Evolutionary conservation across 345 rosid species (phyloP).

Genomic region (Eucalyptus urophylla): DNA sequence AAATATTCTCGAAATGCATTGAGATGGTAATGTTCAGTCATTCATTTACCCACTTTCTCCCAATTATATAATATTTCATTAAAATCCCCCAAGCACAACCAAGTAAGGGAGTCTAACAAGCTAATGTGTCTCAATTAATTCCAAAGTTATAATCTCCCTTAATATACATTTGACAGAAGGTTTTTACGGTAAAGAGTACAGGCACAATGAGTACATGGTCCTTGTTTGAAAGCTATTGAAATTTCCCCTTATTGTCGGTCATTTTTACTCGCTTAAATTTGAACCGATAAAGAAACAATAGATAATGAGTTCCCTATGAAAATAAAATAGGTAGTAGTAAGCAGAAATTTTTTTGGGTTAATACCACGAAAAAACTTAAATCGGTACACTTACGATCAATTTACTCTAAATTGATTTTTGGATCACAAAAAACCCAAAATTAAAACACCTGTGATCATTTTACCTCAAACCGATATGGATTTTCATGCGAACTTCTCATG

Average conservation of each 20-base stretch:
- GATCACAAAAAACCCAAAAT: not conserved
- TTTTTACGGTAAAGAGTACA: not conserved
- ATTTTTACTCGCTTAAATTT: not conserved
- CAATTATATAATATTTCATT: not conserved
- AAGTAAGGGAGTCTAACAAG: not conserved
- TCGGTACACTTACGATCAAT: no score
- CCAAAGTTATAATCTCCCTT: not conserved
- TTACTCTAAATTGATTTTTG: not conserved
- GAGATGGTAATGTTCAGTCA: not conserved
- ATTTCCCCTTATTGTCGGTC: not conserved
- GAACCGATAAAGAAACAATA: not conserved
- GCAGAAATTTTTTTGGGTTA: not conserved
- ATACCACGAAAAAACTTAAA: no score
- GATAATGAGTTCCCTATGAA: no score
- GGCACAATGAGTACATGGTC: not conserved
- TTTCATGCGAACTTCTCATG: not conserved
- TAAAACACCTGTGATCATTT: no score
- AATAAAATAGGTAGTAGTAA: no score
- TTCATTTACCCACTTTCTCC: not conserved
- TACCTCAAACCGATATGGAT: not conserved
- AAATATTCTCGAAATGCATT: not conserved
- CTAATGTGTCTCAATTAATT: not conserved
- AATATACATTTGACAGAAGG: not conserved
- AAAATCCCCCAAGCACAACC: not conserved
- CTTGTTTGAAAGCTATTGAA: not conserved